Evolutionary conservation across 2,329 filamentous ascomycete genomes (phyloP).

Genomic region (Trichoderma harzianum): DNA sequence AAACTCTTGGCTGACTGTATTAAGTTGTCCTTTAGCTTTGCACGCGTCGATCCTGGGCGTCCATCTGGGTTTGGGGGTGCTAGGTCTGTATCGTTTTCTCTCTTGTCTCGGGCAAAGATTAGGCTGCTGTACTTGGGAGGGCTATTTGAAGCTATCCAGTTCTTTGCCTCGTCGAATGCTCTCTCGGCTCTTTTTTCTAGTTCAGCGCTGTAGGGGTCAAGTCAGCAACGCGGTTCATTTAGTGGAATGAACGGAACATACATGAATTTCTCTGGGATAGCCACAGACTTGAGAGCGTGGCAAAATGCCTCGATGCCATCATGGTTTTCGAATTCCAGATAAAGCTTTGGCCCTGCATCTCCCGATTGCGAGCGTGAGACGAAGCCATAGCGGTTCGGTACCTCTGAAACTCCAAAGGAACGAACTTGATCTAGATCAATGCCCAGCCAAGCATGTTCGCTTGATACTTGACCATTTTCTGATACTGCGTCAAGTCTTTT

Average conservation of each 20-base stretch:
- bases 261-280: not conserved
- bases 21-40: constrained; percentile 31
- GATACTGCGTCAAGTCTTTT: constrained; percentile 11
- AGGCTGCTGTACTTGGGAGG: not conserved
- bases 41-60: not conserved
- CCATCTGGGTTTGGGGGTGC: not conserved
- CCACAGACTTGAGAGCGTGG: not conserved
- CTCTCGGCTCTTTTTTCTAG: not conserved
- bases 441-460: constrained; percentile 23
- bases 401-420: constrained; percentile 20
- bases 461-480: not conserved
- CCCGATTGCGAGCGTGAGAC: constrained; percentile 24
- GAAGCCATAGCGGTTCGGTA: constrained; percentile 21
- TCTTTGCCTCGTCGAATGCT: constrained; percentile 13
- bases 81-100: not conserved
- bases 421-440: constrained; percentile 21
- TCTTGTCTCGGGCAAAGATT: not conserved
- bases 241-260: not conserved
- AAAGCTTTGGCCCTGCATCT: constrained; percentile 17
- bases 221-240: not conserved
- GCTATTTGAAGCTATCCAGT: not conserved
- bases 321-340: constrained; percentile 23
- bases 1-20: not conserved
- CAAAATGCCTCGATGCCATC: not conserved
- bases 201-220: not conserved